Conservation (phyloP, 441 rosid genomes). For the Melastoma candidum region DNA sequence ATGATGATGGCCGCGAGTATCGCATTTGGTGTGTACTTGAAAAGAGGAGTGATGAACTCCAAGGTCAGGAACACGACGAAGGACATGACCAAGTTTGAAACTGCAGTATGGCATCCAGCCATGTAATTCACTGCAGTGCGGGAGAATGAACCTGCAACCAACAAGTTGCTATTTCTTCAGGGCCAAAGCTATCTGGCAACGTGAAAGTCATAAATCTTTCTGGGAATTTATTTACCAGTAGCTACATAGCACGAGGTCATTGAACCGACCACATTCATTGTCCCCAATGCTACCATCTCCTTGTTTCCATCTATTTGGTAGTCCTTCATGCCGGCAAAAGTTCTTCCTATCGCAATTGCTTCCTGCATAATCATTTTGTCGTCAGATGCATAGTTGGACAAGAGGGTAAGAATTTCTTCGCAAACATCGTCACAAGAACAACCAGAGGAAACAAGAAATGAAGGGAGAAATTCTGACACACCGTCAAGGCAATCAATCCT, state of each 20-base stretch:
- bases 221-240: slow-evolving; percentile 43
- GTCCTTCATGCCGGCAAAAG: slow-evolving; percentile 86
- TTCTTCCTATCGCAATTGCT: slow-evolving; percentile 91
- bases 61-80: slow-evolving; percentile 62
- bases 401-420: neutral
- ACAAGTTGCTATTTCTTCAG: neutral
- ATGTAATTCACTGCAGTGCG: slow-evolving; percentile 93
- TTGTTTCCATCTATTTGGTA: slow-evolving; percentile 90
- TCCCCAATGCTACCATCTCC: slow-evolving; percentile 91
- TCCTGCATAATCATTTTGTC: slow-evolving; percentile 35
- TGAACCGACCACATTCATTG: slow-evolving; percentile 87
- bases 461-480: slow-evolving; percentile 22
- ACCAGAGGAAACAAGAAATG: neutral
- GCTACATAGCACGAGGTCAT: slow-evolving; percentile 94
- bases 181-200: too few relatives aligned
- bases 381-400: neutral
- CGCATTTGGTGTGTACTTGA: slow-evolving; percentile 92
- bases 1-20: slow-evolving; percentile 85
- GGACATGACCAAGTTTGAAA: slow-evolving; percentile 88
- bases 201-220: neutral
- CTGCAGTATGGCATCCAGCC: slow-evolving; percentile 89
- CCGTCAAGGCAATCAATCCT: slow-evolving; percentile 84
- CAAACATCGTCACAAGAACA: slow-evolving; percentile 1
- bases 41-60: slow-evolving; percentile 76
- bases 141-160: slow-evolving; percentile 70